Evolutionary conservation across 768 basidiomycete species (phyloP), one percentile per base, ranked within the genome.

Genomic region (Pleurotus ostreatus): DNA sequence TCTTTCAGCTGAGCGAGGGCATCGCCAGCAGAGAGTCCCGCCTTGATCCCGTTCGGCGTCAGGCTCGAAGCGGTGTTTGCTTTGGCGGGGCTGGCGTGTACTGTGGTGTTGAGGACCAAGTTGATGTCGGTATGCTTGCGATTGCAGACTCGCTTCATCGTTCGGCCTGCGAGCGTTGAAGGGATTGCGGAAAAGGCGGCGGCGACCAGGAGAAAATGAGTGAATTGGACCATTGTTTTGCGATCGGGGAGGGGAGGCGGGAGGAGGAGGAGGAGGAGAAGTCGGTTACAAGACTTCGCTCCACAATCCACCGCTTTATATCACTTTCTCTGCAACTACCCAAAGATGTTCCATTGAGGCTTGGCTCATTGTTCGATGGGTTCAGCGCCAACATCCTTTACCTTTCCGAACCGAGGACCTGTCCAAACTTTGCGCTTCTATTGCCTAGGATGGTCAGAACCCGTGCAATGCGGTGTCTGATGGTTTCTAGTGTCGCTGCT

Each of bases 11-110:
- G 68, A n/a, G 67, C 61, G 57, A 72, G 74, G 9, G 75, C 72
- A 55, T 79, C 73, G 0, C 77, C 78, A 15, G 75, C 77, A 30
- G 78, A 75, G 22, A 77, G 74, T 20, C 77, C 78, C 3, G 77
- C 77, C 61, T 78, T 79, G 62, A 67, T 75, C 45, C 68, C 71
- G 58, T 76, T 78, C 7, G 78, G 78, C 30, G 71, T 74, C 47
- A 74, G 62, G 1, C 62, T 57, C 1, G 67, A 47, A 7, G 58
- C 54, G 38, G 62, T 49, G 6, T 30, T 58, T 25, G 57, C 54
- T 8, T 51, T 49, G 16, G 53, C 20, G 11, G 23, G 47, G 16
- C 56, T 57, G 39, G 59, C 55, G 2, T 58, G 56, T 47, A 18
- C 46, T 13, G 26, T 34, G 48, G 48, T 26, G n/a, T 20, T 49